Evolutionary conservation across 495 filamentous ascomycete species (phyloP), one percentile per base, ranked within the genome.

Genomic region (Platismatia glauca): DNA sequence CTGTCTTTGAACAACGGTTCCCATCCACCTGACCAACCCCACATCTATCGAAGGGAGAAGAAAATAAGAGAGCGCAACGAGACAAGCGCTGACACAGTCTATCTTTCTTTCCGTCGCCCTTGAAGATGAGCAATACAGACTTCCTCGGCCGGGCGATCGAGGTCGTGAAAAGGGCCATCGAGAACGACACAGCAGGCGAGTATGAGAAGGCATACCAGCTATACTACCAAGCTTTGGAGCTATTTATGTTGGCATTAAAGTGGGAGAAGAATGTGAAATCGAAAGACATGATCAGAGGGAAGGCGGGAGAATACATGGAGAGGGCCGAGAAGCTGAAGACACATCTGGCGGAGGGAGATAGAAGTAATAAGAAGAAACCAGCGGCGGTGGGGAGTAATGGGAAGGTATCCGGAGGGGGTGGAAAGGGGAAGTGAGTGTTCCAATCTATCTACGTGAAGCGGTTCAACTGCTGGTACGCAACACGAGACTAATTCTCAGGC

Each of bases 211-310:
- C 94, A 57, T 97, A 96, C 77, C 89, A 96, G 70, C 77, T 84
- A 57, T 99, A 99, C 82, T 96, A 95, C 79, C 84, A 89, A 70
- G 84, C 92, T 64, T 86, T 97, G 65, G 91, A 97, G 77, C 81
- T 95, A 58, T 97, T 97, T 77, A 93, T 97, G 89, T 84, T 96
- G 52, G 93, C 92, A 13, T 77, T 96, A 35, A 97, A 97, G 79
- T 97, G 91, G 91, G 93, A 97, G 78, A 99, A 97, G 81, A 97
- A 96, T 76, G 83, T 84, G 43, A 91, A 89, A 64, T 90, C 89
- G 50, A 97, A 98, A 78, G 89, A 95, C 73, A 95, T 96, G 84
- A 96, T 99, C 66, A 86, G 92, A 59, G 83, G 85, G 50, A 97
- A 97, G 77, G 86, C 89, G 2, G 88, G 79, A 67, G 92, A 97